phyloP scores from a whole-genome alignment of 345 rosid genomes.

The Psidium guajava region DNA sequence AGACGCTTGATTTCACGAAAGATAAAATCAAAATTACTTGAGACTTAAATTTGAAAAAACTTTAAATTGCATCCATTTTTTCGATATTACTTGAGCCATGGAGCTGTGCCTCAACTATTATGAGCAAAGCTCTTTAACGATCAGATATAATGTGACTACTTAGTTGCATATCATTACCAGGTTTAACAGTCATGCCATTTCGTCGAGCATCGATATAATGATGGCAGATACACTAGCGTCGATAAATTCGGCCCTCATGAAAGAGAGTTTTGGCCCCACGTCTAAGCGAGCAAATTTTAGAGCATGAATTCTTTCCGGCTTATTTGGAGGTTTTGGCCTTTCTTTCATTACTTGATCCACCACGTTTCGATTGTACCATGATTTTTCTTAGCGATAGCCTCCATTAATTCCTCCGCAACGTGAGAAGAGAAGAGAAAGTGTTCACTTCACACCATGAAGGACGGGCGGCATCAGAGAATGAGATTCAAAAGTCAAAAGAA shows the following conservation, averaged over 20 bases:
- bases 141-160: too few relatives aligned
- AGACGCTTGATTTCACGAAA: too few relatives aligned
- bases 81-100: too few relatives aligned
- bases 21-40: too few relatives aligned
- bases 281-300: slow-evolving; percentile 85
- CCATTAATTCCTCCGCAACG: slow-evolving; percentile 90
- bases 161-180: slow-evolving; percentile 34
- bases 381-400: slow-evolving; percentile 59
- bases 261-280: slow-evolving; percentile 53
- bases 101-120: too few relatives aligned
- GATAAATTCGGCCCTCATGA: too few relatives aligned
- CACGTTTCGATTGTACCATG: slow-evolving; percentile 4
- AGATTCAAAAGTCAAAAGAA: neutral
- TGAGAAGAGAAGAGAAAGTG: slow-evolving; percentile 95
- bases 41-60: too few relatives aligned
- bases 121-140: too few relatives aligned
- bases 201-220: slow-evolving; percentile 89
- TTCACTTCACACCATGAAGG: slow-evolving; percentile 64
- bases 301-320: slow-evolving; percentile 60
- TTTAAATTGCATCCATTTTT: too few relatives aligned
- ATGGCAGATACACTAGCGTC: slow-evolving; percentile 48
- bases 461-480: slow-evolving; percentile 22
- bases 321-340: slow-evolving; percentile 75
- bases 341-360: slow-evolving; percentile 89
- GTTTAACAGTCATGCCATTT: slow-evolving; percentile 90